Base-by-base conservation (phyloP, 1,284 basidiomycete species). In the Gymnopus androsaceus region DNA sequence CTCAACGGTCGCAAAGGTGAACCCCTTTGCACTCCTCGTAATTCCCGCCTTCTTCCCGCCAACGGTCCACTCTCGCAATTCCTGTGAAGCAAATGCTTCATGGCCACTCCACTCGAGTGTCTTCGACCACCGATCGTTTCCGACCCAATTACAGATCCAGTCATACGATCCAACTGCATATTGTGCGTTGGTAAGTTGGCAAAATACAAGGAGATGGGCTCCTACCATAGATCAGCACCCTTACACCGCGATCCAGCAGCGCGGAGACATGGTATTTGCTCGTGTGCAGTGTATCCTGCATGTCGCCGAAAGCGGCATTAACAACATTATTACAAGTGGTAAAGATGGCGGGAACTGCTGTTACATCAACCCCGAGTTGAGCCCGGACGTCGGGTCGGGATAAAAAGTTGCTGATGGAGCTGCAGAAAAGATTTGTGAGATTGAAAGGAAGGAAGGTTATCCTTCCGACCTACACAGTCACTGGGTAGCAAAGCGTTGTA, bases 141-240 rank as follows among this genome's bases (percentile, higher is more conserved):
- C 87, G 15, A 90, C 71, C 79, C 85, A 87, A 69, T 90, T 92
- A 66, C 88, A 91, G 58, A 88, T 85, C 76, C 80, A 89, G 67
- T 91, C 89, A 55, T 84, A 82, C 2, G 77, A 79, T 1, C 89
- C 89, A 3, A 85, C 50, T 42, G 14, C 17, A 41, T 31, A 31
- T 28, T 31, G 23, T 11, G 34, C 37, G 17, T 6, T 25, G 19
- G 14, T 3, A 19, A 12, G 12, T 45, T 19, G 28, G 19, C 12
- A 21, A 30, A 34, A 34, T 15, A 8, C 21, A 21, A 33, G 19
- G 28, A 21, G 28, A 31, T 21, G 19, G 2, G n/a, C 48, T n/a
- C n/a, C n/a, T 25, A 50, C 48, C 87, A 63, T 92, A 92, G 57
- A 92, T 83, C 15, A 95, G 78, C 3, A 87, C 84, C 6, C 81